Conservation (phyloP, 2,329 filamentous ascomycete species). For the Sclerotinia glacialis region DNA sequence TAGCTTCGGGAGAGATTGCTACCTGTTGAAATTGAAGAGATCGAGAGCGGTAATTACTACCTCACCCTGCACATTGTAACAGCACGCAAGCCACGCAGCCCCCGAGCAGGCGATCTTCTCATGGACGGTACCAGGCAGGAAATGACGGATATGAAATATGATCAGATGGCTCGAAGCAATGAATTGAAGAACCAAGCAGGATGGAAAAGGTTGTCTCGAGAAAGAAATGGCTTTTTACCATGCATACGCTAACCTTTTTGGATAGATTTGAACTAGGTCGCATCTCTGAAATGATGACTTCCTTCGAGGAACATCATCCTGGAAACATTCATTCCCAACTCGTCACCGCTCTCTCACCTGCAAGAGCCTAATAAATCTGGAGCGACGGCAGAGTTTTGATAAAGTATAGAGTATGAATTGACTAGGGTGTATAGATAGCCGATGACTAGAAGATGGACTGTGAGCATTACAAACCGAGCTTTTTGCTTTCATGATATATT, state of each 20-base stretch:
- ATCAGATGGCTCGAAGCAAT: conserved; percentile 32
- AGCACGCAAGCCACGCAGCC: conserved; percentile 33
- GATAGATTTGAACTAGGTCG: conserved; percentile 16
- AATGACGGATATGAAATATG: conserved; percentile 35
- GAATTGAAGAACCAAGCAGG: conserved; percentile 8
- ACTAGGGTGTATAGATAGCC: not conserved
- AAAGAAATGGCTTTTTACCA: not conserved
- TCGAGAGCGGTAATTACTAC: conserved; percentile 32
- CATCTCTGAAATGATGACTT: conserved; percentile 14
- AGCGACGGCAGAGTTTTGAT: not conserved
- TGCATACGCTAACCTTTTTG: not conserved
- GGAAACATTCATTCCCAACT: conserved; percentile 8
- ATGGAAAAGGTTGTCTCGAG: conserved; percentile 19
- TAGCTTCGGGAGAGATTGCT: conserved; percentile 30
- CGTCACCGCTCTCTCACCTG: not conserved
- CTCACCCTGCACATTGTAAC: conserved; percentile 38
- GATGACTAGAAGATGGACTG: not conserved
- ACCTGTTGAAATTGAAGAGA: conserved; percentile 14
- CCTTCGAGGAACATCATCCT: conserved; percentile 16
- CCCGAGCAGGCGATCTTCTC: conserved; percentile 35
- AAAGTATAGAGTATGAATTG: not conserved
- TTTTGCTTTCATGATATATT: not conserved
- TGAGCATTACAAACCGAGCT: not conserved
- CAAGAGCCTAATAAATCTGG: not conserved
- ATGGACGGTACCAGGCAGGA: conserved; percentile 32